A percentile compares a stretch with the other conserved stretches of the same genome.
phyloP scores from a whole-genome alignment of 1,284 basidiomycete genomes.

The Grifola frondosa region DNA sequence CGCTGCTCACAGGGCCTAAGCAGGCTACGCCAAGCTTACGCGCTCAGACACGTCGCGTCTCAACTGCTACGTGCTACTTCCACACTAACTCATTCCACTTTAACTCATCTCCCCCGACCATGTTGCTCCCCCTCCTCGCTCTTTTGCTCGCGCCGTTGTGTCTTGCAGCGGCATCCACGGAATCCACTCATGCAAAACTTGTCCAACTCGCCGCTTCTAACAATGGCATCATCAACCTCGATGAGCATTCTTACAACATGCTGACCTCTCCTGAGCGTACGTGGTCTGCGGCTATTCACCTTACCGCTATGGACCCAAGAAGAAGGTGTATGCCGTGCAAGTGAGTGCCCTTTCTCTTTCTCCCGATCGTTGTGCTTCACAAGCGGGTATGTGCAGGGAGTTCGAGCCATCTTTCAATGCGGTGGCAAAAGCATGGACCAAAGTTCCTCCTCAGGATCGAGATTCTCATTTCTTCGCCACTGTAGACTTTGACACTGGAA shows the following conservation, averaged over 20 bases:
- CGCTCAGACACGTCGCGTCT: too few species aligned
- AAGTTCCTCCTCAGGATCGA: slow-evolving; percentile 55
- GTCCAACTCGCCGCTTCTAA: slow-evolving; percentile 63
- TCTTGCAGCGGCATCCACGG: slow-evolving; percentile 42
- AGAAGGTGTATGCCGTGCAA: slow-evolving; percentile 82
- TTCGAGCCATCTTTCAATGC: slow-evolving; percentile 81
- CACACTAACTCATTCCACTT: too few species aligned
- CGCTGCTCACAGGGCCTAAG: too few species aligned
- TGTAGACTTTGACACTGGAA: slow-evolving; percentile 82
- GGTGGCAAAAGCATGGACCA: slow-evolving; percentile 80
- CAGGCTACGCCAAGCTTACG: too few species aligned
- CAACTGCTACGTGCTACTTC: too few species aligned
- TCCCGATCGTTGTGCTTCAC: slow-evolving; percentile 1
- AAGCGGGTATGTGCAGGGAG: slow-evolving; percentile 49
- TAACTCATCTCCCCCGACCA: slow-evolving; percentile 27
- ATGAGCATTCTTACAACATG: slow-evolving; percentile 73
- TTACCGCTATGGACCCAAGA: slow-evolving; percentile 81
- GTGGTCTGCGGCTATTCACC: slow-evolving; percentile 81
- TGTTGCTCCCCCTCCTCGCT: slow-evolving; percentile 41
- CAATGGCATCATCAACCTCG: slow-evolving; percentile 80
- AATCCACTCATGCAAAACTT: slow-evolving; percentile 51
- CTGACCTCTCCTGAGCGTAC: slow-evolving; percentile 72
- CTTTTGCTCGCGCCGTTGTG: slow-evolving; percentile 47
- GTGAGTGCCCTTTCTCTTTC: slow-evolving; percentile 38
- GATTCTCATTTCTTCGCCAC: slow-evolving; percentile 88